phyloP scores from a whole-genome alignment of 1,284 basidiomycete species.

The Salmacisia buchloeana region DNA sequence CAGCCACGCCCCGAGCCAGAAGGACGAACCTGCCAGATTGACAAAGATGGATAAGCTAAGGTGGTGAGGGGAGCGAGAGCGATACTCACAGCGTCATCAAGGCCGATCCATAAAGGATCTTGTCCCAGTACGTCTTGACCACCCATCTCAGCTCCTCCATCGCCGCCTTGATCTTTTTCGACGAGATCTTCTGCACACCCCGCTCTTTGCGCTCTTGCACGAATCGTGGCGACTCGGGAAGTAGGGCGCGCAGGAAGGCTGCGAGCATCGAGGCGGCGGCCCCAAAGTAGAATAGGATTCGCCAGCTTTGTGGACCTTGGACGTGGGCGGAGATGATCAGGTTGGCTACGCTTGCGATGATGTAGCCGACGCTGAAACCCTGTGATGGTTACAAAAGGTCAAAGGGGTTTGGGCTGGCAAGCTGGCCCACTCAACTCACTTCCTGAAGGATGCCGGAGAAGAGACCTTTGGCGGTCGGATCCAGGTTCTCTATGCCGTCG shows the following conservation, averaged over 20 bases:
- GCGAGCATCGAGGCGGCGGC: conserved; percentile 70
- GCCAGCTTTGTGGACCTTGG: conserved; percentile 52
- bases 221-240: conserved; percentile 81
- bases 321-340: conserved; percentile 59
- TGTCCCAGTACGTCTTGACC: conserved; percentile 70
- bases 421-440: too few species aligned
- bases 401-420: too few species aligned
- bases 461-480: conserved; percentile 76
- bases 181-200: conserved; percentile 52
- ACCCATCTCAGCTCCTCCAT: conserved; percentile 65
- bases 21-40: too few species aligned
- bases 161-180: conserved; percentile 61
- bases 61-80: too few species aligned
- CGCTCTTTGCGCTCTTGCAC: conserved; percentile 50
- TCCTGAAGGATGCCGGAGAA: conserved; percentile 78
- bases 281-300: conserved; percentile 55
- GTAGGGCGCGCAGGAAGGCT: conserved; percentile 63
- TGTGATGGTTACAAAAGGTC: too few species aligned
- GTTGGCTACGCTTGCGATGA: conserved; percentile 66
- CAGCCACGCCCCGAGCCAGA: conserved; percentile 73
- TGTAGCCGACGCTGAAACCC: conserved; percentile 63
- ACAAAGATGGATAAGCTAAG: too few species aligned
- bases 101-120: too few species aligned
- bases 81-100: too few species aligned
- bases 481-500: conserved; percentile 81